These are phyloP conservation scores for Xylaria castorea DNA, from an alignment of 495 filamentous ascomycete genomes.

Conservation along the genomic window DNA sequence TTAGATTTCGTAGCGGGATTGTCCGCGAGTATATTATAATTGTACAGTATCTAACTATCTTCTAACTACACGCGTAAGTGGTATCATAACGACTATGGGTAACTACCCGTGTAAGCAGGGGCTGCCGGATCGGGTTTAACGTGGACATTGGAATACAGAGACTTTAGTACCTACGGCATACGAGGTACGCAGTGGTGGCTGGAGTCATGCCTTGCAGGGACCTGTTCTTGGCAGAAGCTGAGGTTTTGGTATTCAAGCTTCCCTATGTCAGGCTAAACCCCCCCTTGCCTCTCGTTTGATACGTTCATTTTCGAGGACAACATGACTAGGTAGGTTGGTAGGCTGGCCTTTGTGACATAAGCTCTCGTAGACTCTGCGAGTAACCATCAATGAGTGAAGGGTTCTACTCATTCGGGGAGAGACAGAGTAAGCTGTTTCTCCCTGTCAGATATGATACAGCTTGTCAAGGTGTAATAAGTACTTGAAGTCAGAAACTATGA, in stretches of 20 bases:
- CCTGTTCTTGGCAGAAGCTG: background rate
- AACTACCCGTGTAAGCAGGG: background rate
- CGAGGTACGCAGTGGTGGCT: background rate
- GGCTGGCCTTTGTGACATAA: background rate
- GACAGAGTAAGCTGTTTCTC: background rate
- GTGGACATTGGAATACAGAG: background rate
- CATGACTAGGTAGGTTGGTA: background rate
- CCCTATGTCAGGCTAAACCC: background rate
- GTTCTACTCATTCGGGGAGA: background rate
- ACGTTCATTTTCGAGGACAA: background rate
- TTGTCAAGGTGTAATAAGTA: background rate
- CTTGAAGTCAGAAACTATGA: background rate
- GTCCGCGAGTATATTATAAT: background rate
- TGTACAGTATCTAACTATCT: conserved; percentile 3
- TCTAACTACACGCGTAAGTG: background rate
- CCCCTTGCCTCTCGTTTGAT: background rate
- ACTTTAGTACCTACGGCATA: background rate
- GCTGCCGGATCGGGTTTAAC: background rate
- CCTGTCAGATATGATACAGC: background rate
- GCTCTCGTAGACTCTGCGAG: background rate
- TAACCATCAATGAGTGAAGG: background rate
- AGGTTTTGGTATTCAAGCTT: conserved; percentile 4
- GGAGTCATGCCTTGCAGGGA: background rate
- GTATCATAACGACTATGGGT: background rate
- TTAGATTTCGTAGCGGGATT: background rate